phyloP scores from a whole-genome alignment of 2,329 filamentous ascomycete genomes.

The Scedosporium dehoogii region DNA sequence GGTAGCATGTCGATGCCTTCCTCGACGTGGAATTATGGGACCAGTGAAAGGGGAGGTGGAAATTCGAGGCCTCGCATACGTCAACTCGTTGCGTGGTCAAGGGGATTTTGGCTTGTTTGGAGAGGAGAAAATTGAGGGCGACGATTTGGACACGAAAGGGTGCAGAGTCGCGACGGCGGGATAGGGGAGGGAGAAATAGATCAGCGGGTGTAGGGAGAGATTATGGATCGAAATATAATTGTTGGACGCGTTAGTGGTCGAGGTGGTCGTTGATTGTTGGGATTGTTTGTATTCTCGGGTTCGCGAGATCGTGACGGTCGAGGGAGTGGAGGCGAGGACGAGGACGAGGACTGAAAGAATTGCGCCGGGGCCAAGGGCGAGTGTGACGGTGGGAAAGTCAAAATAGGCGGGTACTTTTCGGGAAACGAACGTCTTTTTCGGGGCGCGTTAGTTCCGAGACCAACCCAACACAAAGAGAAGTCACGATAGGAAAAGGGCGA shows the following conservation, averaged over 20 bases:
- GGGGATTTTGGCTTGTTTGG: background rate
- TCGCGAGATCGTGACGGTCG: constrained; percentile 6
- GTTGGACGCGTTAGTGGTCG: background rate
- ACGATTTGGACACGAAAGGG: background rate
- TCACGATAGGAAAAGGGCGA: background rate
- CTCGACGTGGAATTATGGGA: constrained; percentile 15
- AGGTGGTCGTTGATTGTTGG: background rate
- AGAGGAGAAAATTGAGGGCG: background rate
- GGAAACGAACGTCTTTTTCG: background rate
- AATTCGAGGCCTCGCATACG: background rate
- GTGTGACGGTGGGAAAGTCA: constrained; percentile 1
- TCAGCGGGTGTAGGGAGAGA: background rate
- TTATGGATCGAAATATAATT: background rate
- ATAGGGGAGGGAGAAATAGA: background rate
- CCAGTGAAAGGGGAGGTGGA: background rate
- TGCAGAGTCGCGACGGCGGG: background rate
- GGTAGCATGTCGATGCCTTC: constrained; percentile 49
- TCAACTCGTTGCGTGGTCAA: background rate
- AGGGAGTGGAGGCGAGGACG: constrained; percentile 2
- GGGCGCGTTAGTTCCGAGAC: constrained; percentile 1
- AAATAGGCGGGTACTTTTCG: background rate
- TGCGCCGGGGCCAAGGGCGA: background rate
- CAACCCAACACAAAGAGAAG: constrained; percentile 1
- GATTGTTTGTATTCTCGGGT: background rate
- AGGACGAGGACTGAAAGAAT: background rate